A percentile compares a stretch with the other conserved stretches of the same genome.
Conservation (phyloP, 2,329 filamentous ascomycete genomes). For the Fusarium nodosum region DNA sequence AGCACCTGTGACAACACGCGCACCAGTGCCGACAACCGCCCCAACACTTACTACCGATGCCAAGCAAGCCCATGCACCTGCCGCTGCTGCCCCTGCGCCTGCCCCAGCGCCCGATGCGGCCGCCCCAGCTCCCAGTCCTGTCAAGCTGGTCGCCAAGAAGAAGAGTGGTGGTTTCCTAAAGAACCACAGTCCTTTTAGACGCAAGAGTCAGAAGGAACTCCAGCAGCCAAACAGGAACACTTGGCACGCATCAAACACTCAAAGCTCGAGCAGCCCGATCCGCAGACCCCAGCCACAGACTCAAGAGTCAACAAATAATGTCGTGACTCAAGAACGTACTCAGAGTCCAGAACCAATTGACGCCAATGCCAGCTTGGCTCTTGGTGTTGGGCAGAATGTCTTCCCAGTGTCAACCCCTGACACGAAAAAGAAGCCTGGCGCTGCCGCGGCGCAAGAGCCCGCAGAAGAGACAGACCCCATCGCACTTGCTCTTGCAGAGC, state of each 20-base stretch:
- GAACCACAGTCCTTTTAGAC: constrained; percentile 90
- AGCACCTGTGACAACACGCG: not conserved
- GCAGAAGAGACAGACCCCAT: constrained; percentile 85
- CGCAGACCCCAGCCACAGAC: constrained; percentile 59
- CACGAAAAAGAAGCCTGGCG: constrained; percentile 58
- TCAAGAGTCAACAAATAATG: constrained; percentile 53
- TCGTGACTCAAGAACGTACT: constrained; percentile 59
- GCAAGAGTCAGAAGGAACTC: constrained; percentile 87
- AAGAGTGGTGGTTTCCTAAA: constrained; percentile 92
- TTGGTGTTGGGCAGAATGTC: constrained; percentile 96
- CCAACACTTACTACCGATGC: not conserved
- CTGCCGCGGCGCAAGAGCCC: constrained; percentile 53
- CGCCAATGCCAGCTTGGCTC: constrained; percentile 89
- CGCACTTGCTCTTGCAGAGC: constrained; percentile 88
- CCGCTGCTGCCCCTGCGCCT: not conserved
- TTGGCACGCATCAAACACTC: constrained; percentile 63
- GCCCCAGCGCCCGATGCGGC: not conserved
- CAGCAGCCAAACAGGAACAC: constrained; percentile 68
- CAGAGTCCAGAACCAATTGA: constrained; percentile 88
- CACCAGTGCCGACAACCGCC: not conserved
- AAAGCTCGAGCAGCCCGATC: constrained; percentile 50
- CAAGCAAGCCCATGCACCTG: not conserved
- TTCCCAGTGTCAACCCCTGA: constrained; percentile 91
- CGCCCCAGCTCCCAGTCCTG: constrained; percentile 58
- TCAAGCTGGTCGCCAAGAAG: constrained; percentile 77